Evolutionary conservation across 78 protist species (phyloP).

Genomic region (Dictyostelium capitatum): DNA sequence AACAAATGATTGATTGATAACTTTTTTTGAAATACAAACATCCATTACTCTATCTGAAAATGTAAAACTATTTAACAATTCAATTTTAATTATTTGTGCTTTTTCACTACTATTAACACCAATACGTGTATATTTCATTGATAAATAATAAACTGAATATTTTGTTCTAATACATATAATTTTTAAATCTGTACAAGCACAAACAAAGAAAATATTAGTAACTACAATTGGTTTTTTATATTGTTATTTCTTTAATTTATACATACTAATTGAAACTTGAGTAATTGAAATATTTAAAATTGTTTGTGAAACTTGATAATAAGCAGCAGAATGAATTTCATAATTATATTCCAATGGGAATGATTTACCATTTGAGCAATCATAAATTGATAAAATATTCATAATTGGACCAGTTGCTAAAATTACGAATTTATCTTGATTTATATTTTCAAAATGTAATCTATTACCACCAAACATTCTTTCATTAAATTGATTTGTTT

Average conservation of each 20-base stretch:
- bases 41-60: constrained; percentile 21
- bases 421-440: neutral
- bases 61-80: constrained; percentile 14
- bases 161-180: constrained; percentile 9
- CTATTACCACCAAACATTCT: constrained; percentile 21
- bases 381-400: constrained; percentile 16
- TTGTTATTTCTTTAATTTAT: neutral
- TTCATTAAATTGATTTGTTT: neutral
- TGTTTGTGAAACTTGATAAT: neutral
- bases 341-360: constrained; percentile 22
- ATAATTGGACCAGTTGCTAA: constrained; percentile 35
- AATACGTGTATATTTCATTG: neutral
- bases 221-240: neutral
- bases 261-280: neutral
- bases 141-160: constrained; percentile 47
- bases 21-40: neutral
- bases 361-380: neutral
- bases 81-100: neutral
- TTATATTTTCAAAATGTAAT: neutral
- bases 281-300: constrained; percentile 43
- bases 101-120: neutral
- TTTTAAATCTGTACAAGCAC: neutral
- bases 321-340: neutral
- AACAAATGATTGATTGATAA: neutral
- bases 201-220: neutral